Evolutionary conservation across 176 grass and related monocot genomes (phyloP), one percentile per base, ranked within the genome.

Genomic region (Thinopyrum elongatum): DNA sequence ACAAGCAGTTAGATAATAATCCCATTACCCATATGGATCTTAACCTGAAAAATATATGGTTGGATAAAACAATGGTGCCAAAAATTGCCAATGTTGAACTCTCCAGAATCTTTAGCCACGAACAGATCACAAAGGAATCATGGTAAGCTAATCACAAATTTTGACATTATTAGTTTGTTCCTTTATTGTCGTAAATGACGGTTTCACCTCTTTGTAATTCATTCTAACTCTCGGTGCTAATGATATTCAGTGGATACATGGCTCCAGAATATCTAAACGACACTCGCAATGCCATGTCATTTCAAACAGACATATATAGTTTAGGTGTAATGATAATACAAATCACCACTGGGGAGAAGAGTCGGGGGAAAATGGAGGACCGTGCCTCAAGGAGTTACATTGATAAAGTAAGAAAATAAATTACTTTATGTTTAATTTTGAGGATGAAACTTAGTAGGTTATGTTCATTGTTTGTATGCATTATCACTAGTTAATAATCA

Each of bases 1-100:
- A 82, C 25, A 51, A 58, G n/a, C n/a, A n/a, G 51, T 51, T 51
- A 17, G 15, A 51, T 1, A 0, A 51, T 51, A 0, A 51, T 51
- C 47, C 47, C 15, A 51, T 51, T 51, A 51, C 5, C 47, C 21
- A 38, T 58, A 53, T 4, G 10, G 33, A 72, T 26, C 65, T 83
- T 1, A 72, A 83, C 11, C 80, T 49, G 25, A 23, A 10, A 4
- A 83, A 83, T 83, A 70, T 83, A 59, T 38, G 55, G 23, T 55
- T 83, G 5, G 80, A 71, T 25, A 23, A 14, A 7, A 12, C 70
- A 0, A 72, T 72, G 80, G 34, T 72, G n/a, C 66, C 80, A 10
- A 83, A 72, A 83, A 70, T 83, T 9, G 30, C 14, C 7, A 68
- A 59, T 71, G 21, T 83, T 70, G 80, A 7, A 26, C 33, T 83